Conservation (phyloP, 139 green algal genomes). For the Coccomyxa sp. region DNA sequence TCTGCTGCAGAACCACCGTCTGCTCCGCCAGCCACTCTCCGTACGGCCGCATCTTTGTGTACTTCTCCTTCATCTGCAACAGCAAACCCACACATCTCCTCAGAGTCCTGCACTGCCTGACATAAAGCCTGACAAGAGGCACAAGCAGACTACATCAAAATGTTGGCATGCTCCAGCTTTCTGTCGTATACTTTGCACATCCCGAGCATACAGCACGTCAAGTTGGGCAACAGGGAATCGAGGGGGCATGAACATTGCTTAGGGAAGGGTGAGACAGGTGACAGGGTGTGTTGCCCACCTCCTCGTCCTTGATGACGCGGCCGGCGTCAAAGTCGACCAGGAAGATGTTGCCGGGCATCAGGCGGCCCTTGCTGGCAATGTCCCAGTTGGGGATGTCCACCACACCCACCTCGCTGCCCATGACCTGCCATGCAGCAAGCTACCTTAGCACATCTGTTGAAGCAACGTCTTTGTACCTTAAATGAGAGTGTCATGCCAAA, state of each 20-base stretch:
- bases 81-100: not conserved
- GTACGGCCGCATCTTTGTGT: constrained; percentile 73
- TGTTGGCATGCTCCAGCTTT: not conserved
- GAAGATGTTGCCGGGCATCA: constrained; percentile 97
- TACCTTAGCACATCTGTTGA: too few species aligned
- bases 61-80: constrained; percentile 64
- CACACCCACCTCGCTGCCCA: constrained; percentile 79
- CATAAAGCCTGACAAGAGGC: too few species aligned
- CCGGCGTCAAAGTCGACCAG: constrained; percentile 92
- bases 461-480: too few species aligned
- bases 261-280: not conserved
- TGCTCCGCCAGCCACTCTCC: constrained; percentile 77
- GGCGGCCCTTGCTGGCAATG: constrained; percentile 81
- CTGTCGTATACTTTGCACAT: not conserved
- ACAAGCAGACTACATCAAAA: too few species aligned
- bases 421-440: constrained; percentile 26
- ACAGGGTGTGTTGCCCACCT: constrained; percentile 21
- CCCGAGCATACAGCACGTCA: too few species aligned
- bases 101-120: too few species aligned
- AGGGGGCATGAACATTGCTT: too few species aligned
- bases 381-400: constrained; percentile 86
- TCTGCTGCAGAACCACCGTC: constrained; percentile 55
- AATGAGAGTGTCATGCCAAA: too few species aligned
- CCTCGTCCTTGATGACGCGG: constrained; percentile 74
- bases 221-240: too few species aligned